Conservation (phyloP, 805 yeast species). For the Metschnikowia lunata region DNA sequence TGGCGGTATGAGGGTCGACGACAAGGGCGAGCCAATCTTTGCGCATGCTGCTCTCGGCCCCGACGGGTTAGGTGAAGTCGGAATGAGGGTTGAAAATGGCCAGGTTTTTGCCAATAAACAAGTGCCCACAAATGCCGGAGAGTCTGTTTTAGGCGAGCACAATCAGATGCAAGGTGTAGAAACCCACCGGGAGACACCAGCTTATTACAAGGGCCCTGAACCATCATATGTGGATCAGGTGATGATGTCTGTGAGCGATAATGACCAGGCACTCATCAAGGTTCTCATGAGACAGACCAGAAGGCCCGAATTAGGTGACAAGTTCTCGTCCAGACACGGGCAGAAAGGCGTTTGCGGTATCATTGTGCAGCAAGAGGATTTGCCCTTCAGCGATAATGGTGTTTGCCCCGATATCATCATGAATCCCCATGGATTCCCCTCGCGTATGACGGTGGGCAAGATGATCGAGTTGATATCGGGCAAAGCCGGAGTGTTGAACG, state of each 20-base stretch:
- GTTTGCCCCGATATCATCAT: slow-evolving; percentile 91
- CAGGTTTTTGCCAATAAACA: slow-evolving; percentile 92
- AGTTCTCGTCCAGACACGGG: slow-evolving; percentile 88
- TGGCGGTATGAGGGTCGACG: slow-evolving; percentile 87
- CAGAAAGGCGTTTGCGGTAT: slow-evolving; percentile 99
- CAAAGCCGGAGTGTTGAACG: slow-evolving; percentile 94
- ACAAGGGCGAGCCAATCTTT: slow-evolving; percentile 73
- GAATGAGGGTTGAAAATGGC: slow-evolving; percentile 84
- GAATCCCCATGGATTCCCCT: slow-evolving; percentile 99
- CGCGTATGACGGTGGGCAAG: slow-evolving; percentile 99
- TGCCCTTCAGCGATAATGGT: slow-evolving; percentile 93
- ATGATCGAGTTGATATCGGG: slow-evolving; percentile 96
- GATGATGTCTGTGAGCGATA: slow-evolving; percentile 93
- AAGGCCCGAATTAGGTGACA: slow-evolving; percentile 96
- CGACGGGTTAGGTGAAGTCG: slow-evolving; percentile 96
- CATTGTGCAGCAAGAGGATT: slow-evolving; percentile 93
- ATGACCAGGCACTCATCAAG: slow-evolving; percentile 90
- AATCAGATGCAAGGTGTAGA: slow-evolving; percentile 41
- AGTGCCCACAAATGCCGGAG: slow-evolving; percentile 83
- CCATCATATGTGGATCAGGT: slow-evolving; percentile 95
- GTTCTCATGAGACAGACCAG: slow-evolving; percentile 91
- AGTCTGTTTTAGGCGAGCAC: slow-evolving; percentile 46
- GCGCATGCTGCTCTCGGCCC: slow-evolving; percentile 86
- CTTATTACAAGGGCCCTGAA: slow-evolving; percentile 90
- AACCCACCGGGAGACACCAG: slow-evolving; percentile 83